Conservation (phyloP, 2,329 filamentous ascomycete species). For the Phoma herbarum region DNA sequence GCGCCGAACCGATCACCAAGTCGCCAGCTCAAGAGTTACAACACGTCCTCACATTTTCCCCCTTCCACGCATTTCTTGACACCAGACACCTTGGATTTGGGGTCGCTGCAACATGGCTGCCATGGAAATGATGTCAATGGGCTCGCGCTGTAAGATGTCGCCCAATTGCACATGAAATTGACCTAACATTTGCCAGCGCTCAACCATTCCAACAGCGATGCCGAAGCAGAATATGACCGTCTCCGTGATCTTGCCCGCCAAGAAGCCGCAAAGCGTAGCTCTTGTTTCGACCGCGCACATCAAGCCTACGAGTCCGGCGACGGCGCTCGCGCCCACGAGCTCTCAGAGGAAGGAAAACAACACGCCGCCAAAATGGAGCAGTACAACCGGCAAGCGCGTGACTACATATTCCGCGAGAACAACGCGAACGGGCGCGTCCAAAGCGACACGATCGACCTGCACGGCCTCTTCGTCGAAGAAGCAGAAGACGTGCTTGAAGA, state of each 20-base stretch:
- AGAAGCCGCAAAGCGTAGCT: conserved; percentile 79
- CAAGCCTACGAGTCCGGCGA: conserved; percentile 86
- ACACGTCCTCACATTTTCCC: conserved; percentile 18
- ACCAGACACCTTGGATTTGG: conserved; percentile 9
- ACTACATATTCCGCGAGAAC: conserved; percentile 96
- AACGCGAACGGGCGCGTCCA: conserved; percentile 79
- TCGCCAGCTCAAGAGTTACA: conserved; percentile 27
- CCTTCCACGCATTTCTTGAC: conserved; percentile 1
- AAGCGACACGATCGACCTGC: conserved; percentile 88
- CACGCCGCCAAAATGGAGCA: conserved; percentile 86
- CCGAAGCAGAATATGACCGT: conserved; percentile 89
- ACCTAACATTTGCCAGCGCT: conserved; percentile 38
- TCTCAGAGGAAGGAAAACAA: conserved; percentile 84
- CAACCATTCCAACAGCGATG: conserved; percentile 46
- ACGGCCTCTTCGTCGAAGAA: conserved; percentile 94
- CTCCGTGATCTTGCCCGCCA: conserved; percentile 82
- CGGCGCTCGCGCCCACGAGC: conserved; percentile 80
- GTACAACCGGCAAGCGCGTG: conserved; percentile 89
- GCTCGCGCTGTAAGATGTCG: conserved; percentile 45
- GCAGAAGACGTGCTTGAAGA: conserved; percentile 89
- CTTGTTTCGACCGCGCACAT: conserved; percentile 74
- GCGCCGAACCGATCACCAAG: conserved; percentile 15
- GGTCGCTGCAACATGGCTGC: conserved; percentile 37
- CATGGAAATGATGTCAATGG: conserved; percentile 48
- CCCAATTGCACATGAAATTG: background rate